Base-by-base conservation (phyloP, 306 rosid genomes). In the Dryas alaskensis region DNA sequence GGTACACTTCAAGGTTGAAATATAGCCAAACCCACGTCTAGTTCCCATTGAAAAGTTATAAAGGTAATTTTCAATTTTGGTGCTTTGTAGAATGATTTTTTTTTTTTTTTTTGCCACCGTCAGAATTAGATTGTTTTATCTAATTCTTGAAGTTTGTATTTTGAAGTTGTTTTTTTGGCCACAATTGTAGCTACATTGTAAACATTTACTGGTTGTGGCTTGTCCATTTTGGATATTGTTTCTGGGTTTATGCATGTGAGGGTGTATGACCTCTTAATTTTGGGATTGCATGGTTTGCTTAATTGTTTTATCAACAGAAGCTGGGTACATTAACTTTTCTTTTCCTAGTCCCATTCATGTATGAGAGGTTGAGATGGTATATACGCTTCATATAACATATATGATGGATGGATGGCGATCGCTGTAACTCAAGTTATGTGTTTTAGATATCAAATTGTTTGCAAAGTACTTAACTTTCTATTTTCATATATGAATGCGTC, bases 311-410 rank as follows among this genome's bases (percentile, higher is more conserved):
- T 49, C 19, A 14, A 3, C 0, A 14, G 47, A 40, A 16, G 49
- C 47, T 39, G 67, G 40, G 39, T 62, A 0, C 12, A 11, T 70
- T 78, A 51, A 39, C 61, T n/a, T 65, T 69, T 75, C 7, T 14
- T 71, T 69, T 65, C 47, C 47, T 52, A n/a, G 70, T 79, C 67
- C 43, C 9, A 4, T 65, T 67, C 42, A 8, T 77, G 39, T 82
- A 94, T 96, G 97, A 92, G 37, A 94, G 99, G 78, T 22, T 94
- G 67, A 78, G 81, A 10, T 59, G 89, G 76, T 92, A 22, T 22
- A 22, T 22, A 22, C 22, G 22, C 22, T 22, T 11, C 0, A 0
- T 44, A 12, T 27, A 7, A 60, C 44, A 60, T 37, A 60, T 5
- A 27, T 60, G 10, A 37, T 60, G 4, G 43, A 27, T 31, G 12